These are phyloP conservation scores for Sicyos baderoa DNA, from an alignment of 306 rosid species.

Conservation along the genomic window DNA sequence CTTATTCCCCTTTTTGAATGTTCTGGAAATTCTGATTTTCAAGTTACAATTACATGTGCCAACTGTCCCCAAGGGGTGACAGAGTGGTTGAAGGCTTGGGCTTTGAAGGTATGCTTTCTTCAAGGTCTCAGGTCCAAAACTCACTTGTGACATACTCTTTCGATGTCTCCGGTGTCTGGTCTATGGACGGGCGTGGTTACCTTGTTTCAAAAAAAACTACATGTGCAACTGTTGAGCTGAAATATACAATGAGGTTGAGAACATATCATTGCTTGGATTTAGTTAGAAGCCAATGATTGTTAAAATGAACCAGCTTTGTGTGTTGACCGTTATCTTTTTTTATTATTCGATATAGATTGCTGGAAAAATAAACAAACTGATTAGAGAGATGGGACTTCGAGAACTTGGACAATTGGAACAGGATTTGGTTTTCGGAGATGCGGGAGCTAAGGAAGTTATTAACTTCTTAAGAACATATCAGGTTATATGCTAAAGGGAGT, in stretches of 20 bases:
- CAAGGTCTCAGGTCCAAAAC: too few relatives aligned
- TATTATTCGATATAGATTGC: constrained; percentile 54
- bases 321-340: constrained; percentile 27
- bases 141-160: too few relatives aligned
- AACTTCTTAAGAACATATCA: constrained; percentile 62
- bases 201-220: too few relatives aligned
- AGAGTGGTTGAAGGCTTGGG: too few relatives aligned
- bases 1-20: not conserved
- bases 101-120: too few relatives aligned
- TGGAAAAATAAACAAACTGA: constrained; percentile 73
- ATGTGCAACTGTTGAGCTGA: not conserved
- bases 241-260: not conserved
- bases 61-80: too few relatives aligned
- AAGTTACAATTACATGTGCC: not conserved
- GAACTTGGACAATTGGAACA: constrained; percentile 92
- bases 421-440: constrained; percentile 96
- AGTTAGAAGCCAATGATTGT: not conserved
- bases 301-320: not conserved
- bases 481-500: constrained; percentile 38
- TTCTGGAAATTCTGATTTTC: not conserved
- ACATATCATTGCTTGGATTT: not conserved
- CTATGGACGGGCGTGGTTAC: too few relatives aligned
- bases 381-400: constrained; percentile 60
- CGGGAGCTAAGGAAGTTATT: constrained; percentile 89
- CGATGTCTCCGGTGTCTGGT: too few relatives aligned